These are phyloP conservation scores for Metschnikowia baotianmanensis DNA, from an alignment of 805 yeast genomes.

Conservation along the genomic window DNA sequence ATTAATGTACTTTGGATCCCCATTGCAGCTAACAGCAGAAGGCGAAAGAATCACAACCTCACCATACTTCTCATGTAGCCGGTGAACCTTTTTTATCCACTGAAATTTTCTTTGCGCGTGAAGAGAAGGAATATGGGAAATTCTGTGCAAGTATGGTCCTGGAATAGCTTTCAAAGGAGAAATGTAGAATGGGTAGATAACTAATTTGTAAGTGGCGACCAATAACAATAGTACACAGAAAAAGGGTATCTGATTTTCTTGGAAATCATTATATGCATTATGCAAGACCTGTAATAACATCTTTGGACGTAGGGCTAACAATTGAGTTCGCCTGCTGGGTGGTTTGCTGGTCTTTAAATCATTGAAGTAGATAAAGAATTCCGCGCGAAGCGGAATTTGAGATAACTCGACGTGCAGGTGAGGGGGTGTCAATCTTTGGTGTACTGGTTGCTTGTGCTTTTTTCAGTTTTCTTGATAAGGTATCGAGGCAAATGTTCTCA, in stretches of 20 bases:
- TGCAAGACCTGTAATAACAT: conserved; percentile 13
- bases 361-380: conserved; percentile 11
- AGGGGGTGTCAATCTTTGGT: neutral
- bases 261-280: neutral
- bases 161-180: conserved; percentile 54
- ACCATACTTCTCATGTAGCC: conserved; percentile 56
- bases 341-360: conserved; percentile 14
- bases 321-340: conserved; percentile 2
- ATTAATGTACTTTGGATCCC: conserved; percentile 47
- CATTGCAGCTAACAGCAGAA: conserved; percentile 55
- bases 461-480: neutral
- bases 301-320: conserved; percentile 4
- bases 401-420: conserved; percentile 8
- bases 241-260: conserved; percentile 1
- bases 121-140: conserved; percentile 36
- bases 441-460: no score
- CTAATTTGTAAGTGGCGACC: conserved; percentile 32
- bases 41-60: conserved; percentile 63
- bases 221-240: conserved; percentile 2
- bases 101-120: conserved; percentile 45
- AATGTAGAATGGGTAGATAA: conserved; percentile 46
- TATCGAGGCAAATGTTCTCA: neutral
- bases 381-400: conserved; percentile 13
- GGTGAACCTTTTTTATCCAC: conserved; percentile 41
- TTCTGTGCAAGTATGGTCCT: conserved; percentile 54